Evolutionary conservation across 352 stramenopile genomes (phyloP).

Genomic region (Thraustotheca clavata): DNA sequence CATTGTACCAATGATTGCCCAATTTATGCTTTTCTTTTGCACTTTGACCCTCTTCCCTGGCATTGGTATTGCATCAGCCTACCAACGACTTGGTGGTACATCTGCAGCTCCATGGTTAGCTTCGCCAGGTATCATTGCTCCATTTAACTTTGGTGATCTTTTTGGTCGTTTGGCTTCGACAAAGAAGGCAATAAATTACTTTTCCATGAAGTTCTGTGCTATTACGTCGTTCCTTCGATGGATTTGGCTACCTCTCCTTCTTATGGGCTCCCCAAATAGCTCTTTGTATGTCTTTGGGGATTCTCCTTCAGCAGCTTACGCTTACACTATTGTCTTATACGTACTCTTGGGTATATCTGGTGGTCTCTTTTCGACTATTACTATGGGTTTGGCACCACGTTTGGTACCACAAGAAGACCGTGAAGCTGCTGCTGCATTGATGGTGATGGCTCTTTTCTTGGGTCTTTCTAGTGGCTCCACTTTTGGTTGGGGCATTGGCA

Average conservation of each 20-base stretch:
- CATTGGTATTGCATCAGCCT: conserved; percentile 37
- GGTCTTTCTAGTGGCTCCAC: conserved; percentile 37
- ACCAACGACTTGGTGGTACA: conserved; percentile 22
- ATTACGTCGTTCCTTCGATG: conserved; percentile 35
- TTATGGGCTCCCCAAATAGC: conserved; percentile 41
- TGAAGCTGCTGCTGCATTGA: conserved; percentile 44
- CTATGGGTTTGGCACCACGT: conserved; percentile 44
- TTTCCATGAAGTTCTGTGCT: conserved; percentile 41
- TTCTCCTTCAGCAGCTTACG: not conserved
- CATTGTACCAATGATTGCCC: conserved; percentile 34
- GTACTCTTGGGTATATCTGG: conserved; percentile 40
- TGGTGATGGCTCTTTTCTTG: conserved; percentile 53
- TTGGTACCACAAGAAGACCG: conserved; percentile 44
- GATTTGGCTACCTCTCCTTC: conserved; percentile 44
- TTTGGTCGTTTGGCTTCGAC: conserved; percentile 41
- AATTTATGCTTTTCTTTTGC: conserved; percentile 56
- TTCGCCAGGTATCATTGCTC: conserved; percentile 41
- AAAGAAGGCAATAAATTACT: conserved; percentile 42
- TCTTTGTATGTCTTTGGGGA: conserved; percentile 45
- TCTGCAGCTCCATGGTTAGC: conserved; percentile 35
- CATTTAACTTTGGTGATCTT: conserved; percentile 60
- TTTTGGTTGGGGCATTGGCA: conserved; percentile 41
- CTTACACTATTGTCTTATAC: conserved; percentile 25
- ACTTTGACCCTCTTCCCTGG: conserved; percentile 42
- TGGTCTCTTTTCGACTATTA: conserved; percentile 51